Evolutionary conservation across 345 rosid species (phyloP).

Genomic region (Rhizophora mangle): DNA sequence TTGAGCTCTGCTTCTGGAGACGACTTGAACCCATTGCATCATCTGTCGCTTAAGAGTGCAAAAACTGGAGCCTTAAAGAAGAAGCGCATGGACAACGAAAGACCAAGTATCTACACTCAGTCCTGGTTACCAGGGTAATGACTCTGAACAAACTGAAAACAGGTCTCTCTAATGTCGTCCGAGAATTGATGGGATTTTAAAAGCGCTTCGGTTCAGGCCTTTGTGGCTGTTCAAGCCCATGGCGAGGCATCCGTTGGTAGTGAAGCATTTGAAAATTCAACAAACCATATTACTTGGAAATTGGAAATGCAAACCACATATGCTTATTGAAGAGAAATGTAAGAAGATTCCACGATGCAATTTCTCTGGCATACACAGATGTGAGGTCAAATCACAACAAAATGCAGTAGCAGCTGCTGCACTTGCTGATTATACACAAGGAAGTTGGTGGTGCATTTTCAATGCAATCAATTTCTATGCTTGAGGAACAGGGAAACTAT

Average conservation of each 20-base stretch:
- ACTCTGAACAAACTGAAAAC: constrained; percentile 64
- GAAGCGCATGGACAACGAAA: too few relatives aligned
- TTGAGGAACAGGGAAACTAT: too few relatives aligned
- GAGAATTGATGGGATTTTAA: constrained; percentile 58
- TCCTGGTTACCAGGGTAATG: constrained; percentile 54
- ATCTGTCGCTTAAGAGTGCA: too few relatives aligned
- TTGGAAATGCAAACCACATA: neutral
- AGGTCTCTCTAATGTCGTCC: constrained; percentile 69
- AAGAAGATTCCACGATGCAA: neutral
- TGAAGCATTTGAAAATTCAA: constrained; percentile 19
- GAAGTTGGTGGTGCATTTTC: too few relatives aligned
- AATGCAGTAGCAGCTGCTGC: neutral
- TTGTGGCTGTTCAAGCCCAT: constrained; percentile 46
- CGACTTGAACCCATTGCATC: too few relatives aligned
- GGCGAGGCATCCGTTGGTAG: constrained; percentile 21
- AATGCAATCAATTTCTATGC: too few relatives aligned
- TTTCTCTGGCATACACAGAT: neutral
- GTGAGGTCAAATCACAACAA: neutral
- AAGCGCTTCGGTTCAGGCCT: constrained; percentile 46
- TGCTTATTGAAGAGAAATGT: neutral
- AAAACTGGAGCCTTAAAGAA: too few relatives aligned
- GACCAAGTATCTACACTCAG: constrained; percentile 19
- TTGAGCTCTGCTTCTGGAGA: too few relatives aligned
- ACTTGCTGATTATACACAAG: too few relatives aligned
- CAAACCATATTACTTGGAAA: constrained; percentile 3